Evolutionary conservation across 805 yeast genomes (phyloP).

Genomic region (Starmerella bombicola): DNA sequence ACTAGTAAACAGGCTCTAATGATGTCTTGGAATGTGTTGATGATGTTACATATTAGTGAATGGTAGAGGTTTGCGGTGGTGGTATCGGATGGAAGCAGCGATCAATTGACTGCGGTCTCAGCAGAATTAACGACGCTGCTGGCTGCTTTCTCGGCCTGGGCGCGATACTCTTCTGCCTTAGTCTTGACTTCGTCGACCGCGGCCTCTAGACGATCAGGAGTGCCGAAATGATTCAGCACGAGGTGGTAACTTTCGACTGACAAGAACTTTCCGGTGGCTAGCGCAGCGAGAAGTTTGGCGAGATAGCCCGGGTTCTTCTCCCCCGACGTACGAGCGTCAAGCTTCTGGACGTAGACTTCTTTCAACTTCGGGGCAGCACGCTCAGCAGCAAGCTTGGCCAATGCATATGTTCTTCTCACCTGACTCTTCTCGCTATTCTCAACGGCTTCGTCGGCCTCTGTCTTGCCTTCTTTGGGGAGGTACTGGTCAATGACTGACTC

Average conservation of each 20-base stretch:
- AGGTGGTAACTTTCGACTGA: conserved; percentile 13
- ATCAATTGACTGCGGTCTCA: no score
- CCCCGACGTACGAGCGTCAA: conserved; percentile 12
- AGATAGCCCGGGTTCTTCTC: conserved; percentile 9
- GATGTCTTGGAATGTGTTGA: no score
- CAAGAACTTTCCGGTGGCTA: conserved; percentile 14
- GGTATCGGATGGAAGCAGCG: no score
- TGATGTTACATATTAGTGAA: no score
- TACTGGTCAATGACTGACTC: conserved; percentile 35
- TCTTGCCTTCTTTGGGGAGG: conserved; percentile 37
- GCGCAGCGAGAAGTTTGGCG: conserved; percentile 14
- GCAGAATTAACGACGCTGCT: no score
- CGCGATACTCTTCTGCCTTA: conserved; percentile 1
- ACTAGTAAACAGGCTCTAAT: no score
- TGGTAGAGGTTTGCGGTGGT: no score
- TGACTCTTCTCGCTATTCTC: conserved; percentile 3
- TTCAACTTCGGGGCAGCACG: conserved; percentile 19
- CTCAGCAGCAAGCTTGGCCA: conserved; percentile 15
- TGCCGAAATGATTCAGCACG: conserved; percentile 11
- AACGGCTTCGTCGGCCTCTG: conserved; percentile 4
- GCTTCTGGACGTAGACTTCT: conserved; percentile 14
- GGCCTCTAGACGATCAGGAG: conserved; percentile 11
- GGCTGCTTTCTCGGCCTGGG: conserved; percentile 2
- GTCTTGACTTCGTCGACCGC: conserved; percentile 15
- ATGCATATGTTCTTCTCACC: conserved; percentile 13